phyloP scores from a whole-genome alignment of 2,329 filamentous ascomycete genomes.

The Tolypocladium paradoxum region DNA sequence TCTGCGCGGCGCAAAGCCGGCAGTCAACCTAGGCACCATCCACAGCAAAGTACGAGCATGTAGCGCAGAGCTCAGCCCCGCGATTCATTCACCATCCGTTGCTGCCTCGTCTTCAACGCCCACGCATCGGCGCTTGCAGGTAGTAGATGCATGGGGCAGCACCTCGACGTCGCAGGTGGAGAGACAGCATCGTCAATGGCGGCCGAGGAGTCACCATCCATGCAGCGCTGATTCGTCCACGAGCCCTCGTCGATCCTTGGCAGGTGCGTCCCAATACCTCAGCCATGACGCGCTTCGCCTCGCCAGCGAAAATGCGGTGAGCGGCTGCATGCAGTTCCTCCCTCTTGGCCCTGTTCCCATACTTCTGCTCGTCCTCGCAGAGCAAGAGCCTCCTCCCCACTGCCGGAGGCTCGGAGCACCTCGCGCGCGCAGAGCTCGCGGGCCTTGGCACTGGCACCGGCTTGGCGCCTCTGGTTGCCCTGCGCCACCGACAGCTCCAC shows the following conservation, averaged over 20 bases:
- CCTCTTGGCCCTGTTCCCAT: not conserved
- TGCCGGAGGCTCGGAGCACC: not conserved
- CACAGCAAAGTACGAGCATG: too few species aligned
- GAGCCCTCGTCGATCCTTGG: not conserved
- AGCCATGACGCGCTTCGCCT: not conserved
- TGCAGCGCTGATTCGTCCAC: not conserved
- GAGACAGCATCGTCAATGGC: not conserved
- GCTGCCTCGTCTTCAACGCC: not conserved
- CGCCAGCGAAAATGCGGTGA: not conserved
- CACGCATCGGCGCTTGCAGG: not conserved
- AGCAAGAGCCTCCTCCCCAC: not conserved
- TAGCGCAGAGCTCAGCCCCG: too few species aligned
- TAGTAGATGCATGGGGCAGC: not conserved
- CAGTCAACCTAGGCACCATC: too few species aligned
- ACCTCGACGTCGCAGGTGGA: not conserved
- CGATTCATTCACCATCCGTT: not conserved
- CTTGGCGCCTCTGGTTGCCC: not conserved
- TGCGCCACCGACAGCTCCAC: not conserved
- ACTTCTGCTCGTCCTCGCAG: too few species aligned
- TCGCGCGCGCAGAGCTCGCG: too few species aligned
- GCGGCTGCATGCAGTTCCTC: not conserved
- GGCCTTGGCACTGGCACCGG: too few species aligned
- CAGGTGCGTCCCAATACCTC: not conserved
- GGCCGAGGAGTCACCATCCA: not conserved
- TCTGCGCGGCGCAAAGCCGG: too few species aligned